Evolutionary conservation across 1,284 basidiomycete species (phyloP), one percentile per base, ranked within the genome.

Genomic region (Caloboletus firmus): DNA sequence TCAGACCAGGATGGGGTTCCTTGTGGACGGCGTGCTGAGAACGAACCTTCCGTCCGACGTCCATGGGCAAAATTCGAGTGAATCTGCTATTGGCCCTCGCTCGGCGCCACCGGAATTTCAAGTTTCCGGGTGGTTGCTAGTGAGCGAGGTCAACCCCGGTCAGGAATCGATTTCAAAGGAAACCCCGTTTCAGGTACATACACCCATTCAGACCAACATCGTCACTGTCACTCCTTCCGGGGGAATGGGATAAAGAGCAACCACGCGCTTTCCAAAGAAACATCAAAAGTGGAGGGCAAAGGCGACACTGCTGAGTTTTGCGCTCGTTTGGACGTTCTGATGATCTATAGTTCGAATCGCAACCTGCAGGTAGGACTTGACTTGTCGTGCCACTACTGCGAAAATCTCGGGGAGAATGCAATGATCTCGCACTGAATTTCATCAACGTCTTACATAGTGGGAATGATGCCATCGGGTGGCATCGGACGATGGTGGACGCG

Each of bases 31-130:
- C 17, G 4, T 22, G 30, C 26, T 31, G 46, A 39, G 56, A 59
- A 37, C 17, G 13, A 22, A 30, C 37, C 15, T 28, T n/a, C n/a
- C n/a, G n/a, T n/a, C n/a, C n/a, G n/a, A n/a, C n/a, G n/a, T n/a
- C n/a, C 32, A n/a, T 45, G 40, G n/a, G 20, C 18, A 40, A 37
- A 47, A 10, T 31, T 31, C 15, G 58, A 39, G 31, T 8, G 35
- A 51, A 52, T 49, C 34, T 48, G 59, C 62, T 10, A 56, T 51
- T 60, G 52, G 62, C 13, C 20, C n/a, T 26, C 42, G 41, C 44
- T 24, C 50, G 46, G 43, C 40, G 39, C 45, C 59, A 41, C 39
- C 26, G 39, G 35, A 10, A 34, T 22, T 52, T 8, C 10, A 11
- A 28, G 34, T n/a, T n/a, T n/a, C 45, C 47, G 36, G 45, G 26